Base-by-base conservation (phyloP, 139 green algal genomes). In the Volvox africanus region DNA sequence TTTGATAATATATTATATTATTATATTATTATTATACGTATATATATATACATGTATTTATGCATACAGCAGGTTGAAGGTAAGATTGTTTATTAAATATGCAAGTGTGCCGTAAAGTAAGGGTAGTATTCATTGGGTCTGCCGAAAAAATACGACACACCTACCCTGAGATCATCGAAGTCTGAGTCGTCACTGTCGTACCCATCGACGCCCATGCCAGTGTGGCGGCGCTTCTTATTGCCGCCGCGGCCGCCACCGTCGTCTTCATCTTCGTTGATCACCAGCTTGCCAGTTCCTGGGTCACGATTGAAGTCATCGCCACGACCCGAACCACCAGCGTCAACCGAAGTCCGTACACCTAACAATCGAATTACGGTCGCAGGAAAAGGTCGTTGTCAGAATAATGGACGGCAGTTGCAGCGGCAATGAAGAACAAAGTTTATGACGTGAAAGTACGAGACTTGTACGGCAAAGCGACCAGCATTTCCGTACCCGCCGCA, bases 131-230 rank as follows among this genome's bases (percentile, higher is more conserved):
- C n/a, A n/a, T n/a, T n/a, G n/a, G n/a, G n/a, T n/a, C n/a, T n/a
- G n/a, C n/a, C n/a, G n/a, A n/a, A n/a, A n/a, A n/a, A n/a, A n/a
- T n/a, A n/a, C n/a, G n/a, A 55, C 44, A 55, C 9, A 9, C 62
- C n/a, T 32, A 82, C 87, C 81, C 61, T 82, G 86, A 98, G 88
- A 62, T 97, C 96, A 62, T 98, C 96, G 89, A 96, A 96, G 86
- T 98, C 96, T 2, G 88, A 95, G 88, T 97, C 96, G 32, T 96
- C 94, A 12, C 89, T 94, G 62, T 94, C 92, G n/a, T 90, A 94
- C 2, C 82, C 92, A 35, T 92, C 88, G 6, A 61, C 91, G 24
- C 91, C 91, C 24, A 62, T 65, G 19, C 19, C 82, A 55, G 44
- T 9, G 82, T 88, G 80, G 69, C 73, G 61, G 62, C 94, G 86